Conservation (phyloP, 345 rosid genomes). For the Clarkia xantiana region DNA sequence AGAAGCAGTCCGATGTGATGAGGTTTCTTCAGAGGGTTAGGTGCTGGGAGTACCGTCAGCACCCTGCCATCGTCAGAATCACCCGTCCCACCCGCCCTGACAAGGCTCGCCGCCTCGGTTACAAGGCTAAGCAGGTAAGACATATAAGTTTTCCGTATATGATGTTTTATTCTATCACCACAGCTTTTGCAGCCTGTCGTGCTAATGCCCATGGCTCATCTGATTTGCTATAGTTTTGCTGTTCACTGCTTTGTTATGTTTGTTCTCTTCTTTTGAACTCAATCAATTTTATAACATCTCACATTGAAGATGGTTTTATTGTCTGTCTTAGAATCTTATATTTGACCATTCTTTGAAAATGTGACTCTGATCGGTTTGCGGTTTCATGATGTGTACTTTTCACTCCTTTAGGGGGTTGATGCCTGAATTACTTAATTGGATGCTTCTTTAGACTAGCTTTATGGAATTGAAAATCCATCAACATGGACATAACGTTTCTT, state of each 20-base stretch:
- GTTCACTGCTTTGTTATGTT: too few relatives aligned
- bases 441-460: conserved; percentile 22
- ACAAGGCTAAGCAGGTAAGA: conserved; percentile 93
- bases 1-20: conserved; percentile 99
- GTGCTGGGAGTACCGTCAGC: conserved; percentile 98
- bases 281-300: too few relatives aligned
- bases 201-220: too few relatives aligned
- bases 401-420: background rate
- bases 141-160: too few relatives aligned
- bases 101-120: conserved; percentile 89
- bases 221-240: too few relatives aligned
- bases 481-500: conserved; percentile 18
- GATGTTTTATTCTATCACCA: too few relatives aligned
- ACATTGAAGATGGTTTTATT: background rate
- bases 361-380: conserved; percentile 15
- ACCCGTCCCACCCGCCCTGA: conserved; percentile 91
- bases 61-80: conserved; percentile 84
- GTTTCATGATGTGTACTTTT: conserved; percentile 15
- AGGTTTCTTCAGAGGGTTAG: conserved; percentile 92
- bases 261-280: too few relatives aligned
- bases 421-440: conserved; percentile 14
- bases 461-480: conserved; percentile 6
- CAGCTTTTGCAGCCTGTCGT: too few relatives aligned
- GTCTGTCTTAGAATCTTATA: too few relatives aligned
- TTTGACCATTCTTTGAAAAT: too few relatives aligned